A percentile compares a stretch with the other conserved stretches of the same genome.
These are phyloP conservation scores for Aspergillus ostianus DNA, from an alignment of 495 filamentous ascomycete species.

Conservation along the genomic window DNA sequence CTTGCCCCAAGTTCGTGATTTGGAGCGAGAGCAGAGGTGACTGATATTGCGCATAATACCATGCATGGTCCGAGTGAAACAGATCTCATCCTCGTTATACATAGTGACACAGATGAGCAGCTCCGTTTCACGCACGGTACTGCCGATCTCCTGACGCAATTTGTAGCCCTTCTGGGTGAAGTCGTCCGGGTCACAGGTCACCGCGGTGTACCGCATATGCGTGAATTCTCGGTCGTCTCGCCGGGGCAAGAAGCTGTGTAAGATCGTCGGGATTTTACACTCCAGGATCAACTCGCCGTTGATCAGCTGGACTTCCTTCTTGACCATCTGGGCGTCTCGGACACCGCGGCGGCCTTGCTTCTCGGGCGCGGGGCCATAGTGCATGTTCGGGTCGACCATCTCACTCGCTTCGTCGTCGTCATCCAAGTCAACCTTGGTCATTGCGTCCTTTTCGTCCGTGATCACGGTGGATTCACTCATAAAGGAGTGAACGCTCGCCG, in stretches of 20 bases:
- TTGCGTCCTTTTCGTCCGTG: slow-evolving; percentile 51
- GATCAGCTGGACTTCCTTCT: slow-evolving; percentile 92
- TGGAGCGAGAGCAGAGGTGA: slow-evolving; percentile 90
- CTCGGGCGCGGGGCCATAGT: slow-evolving; percentile 86
- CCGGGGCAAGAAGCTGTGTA: slow-evolving; percentile 90
- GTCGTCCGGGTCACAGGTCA: slow-evolving; percentile 97
- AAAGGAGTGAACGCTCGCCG: slow-evolving; percentile 57
- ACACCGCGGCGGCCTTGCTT: slow-evolving; percentile 83
- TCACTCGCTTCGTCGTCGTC: slow-evolving; percentile 41
- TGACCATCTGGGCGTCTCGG: slow-evolving; percentile 81
- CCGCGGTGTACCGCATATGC: slow-evolving; percentile 99
- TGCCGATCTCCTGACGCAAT: slow-evolving; percentile 89
- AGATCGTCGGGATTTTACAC: slow-evolving; percentile 97
- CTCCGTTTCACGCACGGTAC: slow-evolving; percentile 88
- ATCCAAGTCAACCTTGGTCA: slow-evolving; percentile 44
- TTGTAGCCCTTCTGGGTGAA: slow-evolving; percentile 87
- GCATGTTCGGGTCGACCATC: slow-evolving; percentile 47
- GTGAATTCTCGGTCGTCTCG: slow-evolving; percentile 95
- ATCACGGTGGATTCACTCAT: slow-evolving; percentile 63
- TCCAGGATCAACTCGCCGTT: slow-evolving; percentile 97
- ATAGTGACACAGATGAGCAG: slow-evolving; percentile 97
- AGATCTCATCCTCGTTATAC: slow-evolving; percentile 97
- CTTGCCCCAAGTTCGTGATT: slow-evolving; percentile 94
- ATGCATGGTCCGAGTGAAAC: slow-evolving; percentile 97
- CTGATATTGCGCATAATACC: slow-evolving; percentile 97